These are phyloP conservation scores for Ophiostoma tasmaniense DNA, from an alignment of 2,329 filamentous ascomycete species.

Conservation along the genomic window DNA sequence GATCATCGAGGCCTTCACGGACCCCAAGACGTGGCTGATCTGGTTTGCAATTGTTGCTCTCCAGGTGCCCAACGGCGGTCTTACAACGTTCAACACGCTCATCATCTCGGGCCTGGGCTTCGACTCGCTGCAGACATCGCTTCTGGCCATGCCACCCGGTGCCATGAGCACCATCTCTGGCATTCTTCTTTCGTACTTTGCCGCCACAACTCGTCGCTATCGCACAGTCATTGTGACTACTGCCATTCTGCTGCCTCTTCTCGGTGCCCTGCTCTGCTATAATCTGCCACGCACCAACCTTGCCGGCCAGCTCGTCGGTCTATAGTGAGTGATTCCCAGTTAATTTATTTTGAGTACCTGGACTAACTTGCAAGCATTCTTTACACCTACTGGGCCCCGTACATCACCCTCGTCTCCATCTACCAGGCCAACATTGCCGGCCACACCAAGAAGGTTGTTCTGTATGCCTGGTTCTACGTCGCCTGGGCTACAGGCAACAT, in stretches of 20 bases:
- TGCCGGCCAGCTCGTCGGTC: constrained; percentile 21
- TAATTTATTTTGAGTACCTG: background rate
- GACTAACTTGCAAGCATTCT: constrained; percentile 12
- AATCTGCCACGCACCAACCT: constrained; percentile 22
- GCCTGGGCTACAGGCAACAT: constrained; percentile 27
- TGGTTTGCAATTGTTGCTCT: constrained; percentile 22
- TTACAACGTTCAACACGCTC: constrained; percentile 17
- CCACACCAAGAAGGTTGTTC: constrained; percentile 20
- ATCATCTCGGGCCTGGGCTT: constrained; percentile 18
- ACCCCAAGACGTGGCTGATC: constrained; percentile 23
- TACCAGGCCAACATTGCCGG: constrained; percentile 21
- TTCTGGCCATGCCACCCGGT: constrained; percentile 18
- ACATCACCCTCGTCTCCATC: constrained; percentile 21
- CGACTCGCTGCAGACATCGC: constrained; percentile 13
- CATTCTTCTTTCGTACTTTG: constrained; percentile 19
- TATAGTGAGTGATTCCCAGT: constrained; percentile 16
- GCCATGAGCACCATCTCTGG: constrained; percentile 20
- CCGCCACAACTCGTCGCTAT: constrained; percentile 18
- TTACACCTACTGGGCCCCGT: constrained; percentile 21
- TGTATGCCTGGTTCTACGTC: constrained; percentile 24
- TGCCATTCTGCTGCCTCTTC: constrained; percentile 28
- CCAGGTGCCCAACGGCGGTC: constrained; percentile 20
- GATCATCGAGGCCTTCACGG: constrained; percentile 19
- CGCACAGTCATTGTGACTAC: constrained; percentile 25
- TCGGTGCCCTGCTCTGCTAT: constrained; percentile 30